Conservation (phyloP, 148 eudicot genomes). For the Camellia japonica region DNA sequence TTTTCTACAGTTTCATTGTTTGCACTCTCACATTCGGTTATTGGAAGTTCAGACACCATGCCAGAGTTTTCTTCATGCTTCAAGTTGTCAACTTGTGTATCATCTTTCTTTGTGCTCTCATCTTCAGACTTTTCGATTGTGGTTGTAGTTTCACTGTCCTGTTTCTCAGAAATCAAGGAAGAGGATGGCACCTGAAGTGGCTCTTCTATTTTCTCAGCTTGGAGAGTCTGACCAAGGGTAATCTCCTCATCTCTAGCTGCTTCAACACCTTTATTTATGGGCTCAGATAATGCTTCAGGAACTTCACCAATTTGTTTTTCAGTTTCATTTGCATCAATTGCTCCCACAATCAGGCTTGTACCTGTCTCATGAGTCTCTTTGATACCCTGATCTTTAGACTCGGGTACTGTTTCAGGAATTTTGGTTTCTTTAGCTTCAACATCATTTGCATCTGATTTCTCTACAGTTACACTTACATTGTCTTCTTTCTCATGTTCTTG, state of each 20-base stretch:
- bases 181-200: slow-evolving; percentile 10
- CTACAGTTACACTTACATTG: neutral
- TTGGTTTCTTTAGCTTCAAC: slow-evolving; percentile 11
- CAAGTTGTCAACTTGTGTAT: neutral
- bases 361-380: slow-evolving; percentile 5
- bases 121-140: neutral
- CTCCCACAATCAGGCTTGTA: neutral
- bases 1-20: neutral
- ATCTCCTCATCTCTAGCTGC: neutral
- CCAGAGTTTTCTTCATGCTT: neutral
- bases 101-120: neutral
- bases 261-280: slow-evolving; percentile 8
- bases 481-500: slow-evolving; percentile 7
- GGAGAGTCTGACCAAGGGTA: neutral
- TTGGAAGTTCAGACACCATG: slow-evolving; percentile 1
- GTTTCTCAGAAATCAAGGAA: neutral
- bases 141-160: slow-evolving; percentile 4
- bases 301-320: slow-evolving; percentile 11
- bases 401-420: neutral
- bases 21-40: neutral
- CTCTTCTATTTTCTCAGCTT: slow-evolving; percentile 3
- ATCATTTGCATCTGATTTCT: slow-evolving; percentile 1
- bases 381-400: neutral
- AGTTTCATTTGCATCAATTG: neutral
- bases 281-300: neutral